phyloP scores from a whole-genome alignment of 768 basidiomycete species.

The Amanita phalloides region DNA sequence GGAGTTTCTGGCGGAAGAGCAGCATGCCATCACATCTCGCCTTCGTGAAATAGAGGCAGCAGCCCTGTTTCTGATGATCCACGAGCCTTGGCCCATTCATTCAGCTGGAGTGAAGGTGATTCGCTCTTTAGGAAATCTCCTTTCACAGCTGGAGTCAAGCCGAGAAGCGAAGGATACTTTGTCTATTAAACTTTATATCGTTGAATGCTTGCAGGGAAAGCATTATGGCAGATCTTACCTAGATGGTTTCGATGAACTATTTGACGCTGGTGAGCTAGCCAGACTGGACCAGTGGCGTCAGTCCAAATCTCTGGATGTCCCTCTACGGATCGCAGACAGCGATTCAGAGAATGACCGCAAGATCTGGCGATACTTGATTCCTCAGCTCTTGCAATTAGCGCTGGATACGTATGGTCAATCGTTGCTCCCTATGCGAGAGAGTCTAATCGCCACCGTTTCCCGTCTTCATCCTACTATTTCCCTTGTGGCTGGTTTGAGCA shows the following conservation, averaged over 20 bases:
- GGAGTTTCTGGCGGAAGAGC: constrained; percentile 28
- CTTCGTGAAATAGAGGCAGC: constrained; percentile 61
- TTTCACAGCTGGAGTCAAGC: constrained; percentile 30
- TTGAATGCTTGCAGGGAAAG: constrained; percentile 45
- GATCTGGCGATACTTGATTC: constrained; percentile 68
- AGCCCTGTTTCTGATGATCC: constrained; percentile 63
- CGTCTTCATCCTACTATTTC: constrained; percentile 67
- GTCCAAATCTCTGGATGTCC: constrained; percentile 40
- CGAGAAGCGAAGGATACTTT: constrained; percentile 16
- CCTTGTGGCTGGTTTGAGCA: constrained; percentile 63
- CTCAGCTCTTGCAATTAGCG: constrained; percentile 48
- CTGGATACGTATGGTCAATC: constrained; percentile 36
- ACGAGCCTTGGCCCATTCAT: constrained; percentile 39
- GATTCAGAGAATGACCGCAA: constrained; percentile 51
- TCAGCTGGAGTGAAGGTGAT: constrained; percentile 54
- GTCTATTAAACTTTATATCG: constrained; percentile 24
- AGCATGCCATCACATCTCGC: constrained; percentile 31
- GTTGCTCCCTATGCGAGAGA: constrained; percentile 46
- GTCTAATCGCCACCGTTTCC: constrained; percentile 54
- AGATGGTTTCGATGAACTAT: constrained; percentile 53
- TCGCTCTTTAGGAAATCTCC: constrained; percentile 42
- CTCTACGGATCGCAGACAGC: constrained; percentile 67
- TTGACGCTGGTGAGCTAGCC: constrained; percentile 48
- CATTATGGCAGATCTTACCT: constrained; percentile 35
- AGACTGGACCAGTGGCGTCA: constrained; percentile 62